phyloP scores from a whole-genome alignment of 1,284 basidiomycete species.

The Apiotrichum brassicae region DNA sequence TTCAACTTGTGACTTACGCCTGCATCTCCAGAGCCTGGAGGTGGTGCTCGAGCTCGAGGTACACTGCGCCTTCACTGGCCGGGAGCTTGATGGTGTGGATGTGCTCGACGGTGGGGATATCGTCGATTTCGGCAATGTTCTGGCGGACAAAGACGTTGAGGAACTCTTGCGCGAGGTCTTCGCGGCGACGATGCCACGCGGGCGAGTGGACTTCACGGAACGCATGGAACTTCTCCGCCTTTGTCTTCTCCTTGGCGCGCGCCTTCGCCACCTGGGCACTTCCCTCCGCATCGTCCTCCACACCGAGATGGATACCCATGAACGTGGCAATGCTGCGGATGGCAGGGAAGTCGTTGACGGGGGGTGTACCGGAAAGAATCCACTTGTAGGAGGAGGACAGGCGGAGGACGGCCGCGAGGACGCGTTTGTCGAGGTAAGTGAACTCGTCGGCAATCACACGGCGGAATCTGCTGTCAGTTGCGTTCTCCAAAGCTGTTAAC shows the following conservation, averaged over 20 bases:
- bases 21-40: slow-evolving; percentile 54
- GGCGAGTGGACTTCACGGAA: slow-evolving; percentile 88
- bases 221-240: slow-evolving; percentile 88
- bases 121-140: slow-evolving; percentile 95
- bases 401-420: slow-evolving; percentile 69
- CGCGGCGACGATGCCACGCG: slow-evolving; percentile 85
- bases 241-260: slow-evolving; percentile 74
- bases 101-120: slow-evolving; percentile 73
- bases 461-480: slow-evolving; percentile 53
- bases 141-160: slow-evolving; percentile 78
- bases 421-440: slow-evolving; percentile 79
- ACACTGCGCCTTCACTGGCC: slow-evolving; percentile 89
- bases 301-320: slow-evolving; percentile 76
- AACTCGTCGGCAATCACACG: slow-evolving; percentile 91
- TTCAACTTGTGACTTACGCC: slow-evolving; percentile 28
- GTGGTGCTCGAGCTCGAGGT: slow-evolving; percentile 92
- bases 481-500: not conserved
- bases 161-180: slow-evolving; percentile 76
- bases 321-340: slow-evolving; percentile 74
- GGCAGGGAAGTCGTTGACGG: slow-evolving; percentile 82
- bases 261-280: slow-evolving; percentile 67
- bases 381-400: slow-evolving; percentile 74
- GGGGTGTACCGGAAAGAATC: slow-evolving; percentile 95
- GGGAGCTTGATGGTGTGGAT: slow-evolving; percentile 68
- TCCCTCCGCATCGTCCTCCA: slow-evolving; percentile 82